phyloP scores from a whole-genome alignment of 768 basidiomycete genomes.

The Ephemerocybe angulata region DNA sequence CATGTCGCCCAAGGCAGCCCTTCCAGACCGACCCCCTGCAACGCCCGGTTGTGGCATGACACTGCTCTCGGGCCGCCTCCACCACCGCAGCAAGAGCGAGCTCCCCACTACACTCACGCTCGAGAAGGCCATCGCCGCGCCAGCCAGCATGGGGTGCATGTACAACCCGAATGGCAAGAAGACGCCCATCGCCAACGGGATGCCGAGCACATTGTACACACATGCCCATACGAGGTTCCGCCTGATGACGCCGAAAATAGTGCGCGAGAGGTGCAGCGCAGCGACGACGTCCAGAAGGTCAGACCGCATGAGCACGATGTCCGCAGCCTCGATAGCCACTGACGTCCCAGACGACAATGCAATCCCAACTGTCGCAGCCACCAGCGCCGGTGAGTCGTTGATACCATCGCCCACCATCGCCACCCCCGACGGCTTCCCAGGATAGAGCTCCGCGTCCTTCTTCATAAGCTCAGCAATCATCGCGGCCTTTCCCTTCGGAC shows the following conservation, averaged over 20 bases:
- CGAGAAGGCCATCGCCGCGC: conserved; percentile 98
- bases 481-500: conserved; percentile 91
- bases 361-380: conserved; percentile 93
- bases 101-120: conserved; percentile 93
- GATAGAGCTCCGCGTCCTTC: conserved; percentile 71
- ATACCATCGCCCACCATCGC: conserved; percentile 94
- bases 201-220: conserved; percentile 87
- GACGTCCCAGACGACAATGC: conserved; percentile 95
- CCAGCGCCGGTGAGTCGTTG: conserved; percentile 97
- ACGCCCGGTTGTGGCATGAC: conserved; percentile 61
- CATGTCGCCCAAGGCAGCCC: conserved; percentile 5
- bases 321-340: conserved; percentile 96
- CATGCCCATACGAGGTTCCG: conserved; percentile 97
- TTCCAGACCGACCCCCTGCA: conserved; percentile 37
- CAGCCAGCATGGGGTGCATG: conserved; percentile 97
- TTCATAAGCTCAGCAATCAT: conserved; percentile 79
- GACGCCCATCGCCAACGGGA: conserved; percentile 96
- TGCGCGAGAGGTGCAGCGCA: conserved; percentile 83
- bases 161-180: conserved; percentile 90
- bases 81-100: conserved; percentile 81
- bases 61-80: conserved; percentile 68
- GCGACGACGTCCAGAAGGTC: conserved; percentile 97
- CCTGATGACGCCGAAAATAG: conserved; percentile 86
- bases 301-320: conserved; percentile 95
- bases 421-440: conserved; percentile 59